Conservation (phyloP, 257 asterid species). For the Thymus mandschuricus region DNA sequence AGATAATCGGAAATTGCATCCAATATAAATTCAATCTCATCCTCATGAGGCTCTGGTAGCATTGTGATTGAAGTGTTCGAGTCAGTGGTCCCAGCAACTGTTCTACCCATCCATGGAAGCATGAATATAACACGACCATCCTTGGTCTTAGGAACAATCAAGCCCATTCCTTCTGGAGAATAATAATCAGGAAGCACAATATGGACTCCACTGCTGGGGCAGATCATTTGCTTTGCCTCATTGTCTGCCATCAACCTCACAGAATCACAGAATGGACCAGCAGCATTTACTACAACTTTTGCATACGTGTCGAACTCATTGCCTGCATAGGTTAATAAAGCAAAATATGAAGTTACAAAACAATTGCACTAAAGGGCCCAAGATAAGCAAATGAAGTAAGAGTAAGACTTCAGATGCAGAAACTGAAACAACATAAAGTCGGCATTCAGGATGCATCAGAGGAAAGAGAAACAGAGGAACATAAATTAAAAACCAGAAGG, state of each 20-base stretch:
- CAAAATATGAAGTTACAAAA: conserved; percentile 32
- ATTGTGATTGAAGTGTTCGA: conserved; percentile 84
- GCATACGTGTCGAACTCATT: conserved; percentile 92
- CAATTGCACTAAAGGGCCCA: conserved; percentile 4
- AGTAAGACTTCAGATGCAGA: conserved; percentile 24
- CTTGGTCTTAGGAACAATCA: conserved; percentile 98
- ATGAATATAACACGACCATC: conserved; percentile 98
- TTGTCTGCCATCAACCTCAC: conserved; percentile 82
- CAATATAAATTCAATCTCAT: conserved; percentile 91
- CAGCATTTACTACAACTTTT: conserved; percentile 91
- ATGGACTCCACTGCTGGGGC: conserved; percentile 98
- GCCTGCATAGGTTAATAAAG: conserved; percentile 62
- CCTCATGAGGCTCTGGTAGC: conserved; percentile 98
- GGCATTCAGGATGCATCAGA: neutral
- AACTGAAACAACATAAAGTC: conserved; percentile 23
- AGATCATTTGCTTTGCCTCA: conserved; percentile 79
- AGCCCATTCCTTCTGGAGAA: conserved; percentile 99
- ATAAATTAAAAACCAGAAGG: neutral
- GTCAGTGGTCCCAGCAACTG: conserved; percentile 98
- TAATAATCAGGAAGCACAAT: conserved; percentile 97
- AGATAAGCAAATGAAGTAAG: conserved; percentile 16
- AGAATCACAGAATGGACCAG: conserved; percentile 97
- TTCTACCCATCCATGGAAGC: conserved; percentile 99
- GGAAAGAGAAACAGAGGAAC: conserved; percentile 21
- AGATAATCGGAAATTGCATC: conserved; percentile 97